These are phyloP conservation scores for Caryopteris hybrid DNA, from an alignment of 305 asterid genomes.

Conservation along the genomic window DNA sequence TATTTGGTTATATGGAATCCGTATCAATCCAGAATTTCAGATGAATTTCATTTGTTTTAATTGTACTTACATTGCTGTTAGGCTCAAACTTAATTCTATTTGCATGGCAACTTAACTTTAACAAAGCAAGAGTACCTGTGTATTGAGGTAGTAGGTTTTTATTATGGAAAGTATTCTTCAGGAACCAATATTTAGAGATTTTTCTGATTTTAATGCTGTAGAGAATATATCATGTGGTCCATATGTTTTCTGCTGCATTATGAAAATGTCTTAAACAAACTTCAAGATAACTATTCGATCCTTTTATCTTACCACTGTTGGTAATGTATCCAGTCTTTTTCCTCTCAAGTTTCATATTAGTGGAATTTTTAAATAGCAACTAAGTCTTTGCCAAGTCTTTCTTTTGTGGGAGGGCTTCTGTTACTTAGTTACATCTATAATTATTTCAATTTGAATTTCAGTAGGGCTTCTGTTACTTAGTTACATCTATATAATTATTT, in stretches of 20 bases:
- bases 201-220: neutral
- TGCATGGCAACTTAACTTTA: neutral
- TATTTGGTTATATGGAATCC: neutral
- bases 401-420: neutral
- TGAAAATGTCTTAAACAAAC: neutral
- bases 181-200: neutral
- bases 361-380: neutral
- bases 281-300: neutral
- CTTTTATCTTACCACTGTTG: conserved; percentile 1
- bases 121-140: neutral
- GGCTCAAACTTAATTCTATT: neutral
- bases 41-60: neutral
- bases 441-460: conserved; percentile 34
- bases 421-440: conserved; percentile 13
- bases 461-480: conserved; percentile 21
- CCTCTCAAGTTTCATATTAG: neutral
- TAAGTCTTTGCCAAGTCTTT: neutral
- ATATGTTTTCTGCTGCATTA: neutral
- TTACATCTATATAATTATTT: conserved; percentile 17
- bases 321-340: neutral
- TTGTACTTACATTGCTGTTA: neutral
- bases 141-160: neutral
- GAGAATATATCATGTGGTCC: neutral
- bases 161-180: neutral
- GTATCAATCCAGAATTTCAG: neutral